Conservation (phyloP, 2,329 filamentous ascomycete species). For the Dactylellina parvicollis region DNA sequence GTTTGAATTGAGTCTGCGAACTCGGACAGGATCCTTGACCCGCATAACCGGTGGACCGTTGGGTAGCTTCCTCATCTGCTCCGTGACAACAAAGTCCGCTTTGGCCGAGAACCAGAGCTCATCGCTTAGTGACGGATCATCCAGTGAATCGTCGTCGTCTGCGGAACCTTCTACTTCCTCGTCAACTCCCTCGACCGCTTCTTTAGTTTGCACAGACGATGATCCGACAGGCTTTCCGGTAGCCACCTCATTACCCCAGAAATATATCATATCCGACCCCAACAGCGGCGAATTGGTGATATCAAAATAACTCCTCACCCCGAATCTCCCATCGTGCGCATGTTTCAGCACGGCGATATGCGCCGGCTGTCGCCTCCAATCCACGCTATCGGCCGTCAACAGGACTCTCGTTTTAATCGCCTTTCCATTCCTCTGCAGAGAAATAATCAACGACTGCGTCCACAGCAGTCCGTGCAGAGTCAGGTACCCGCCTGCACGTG, state of each 20-base stretch:
- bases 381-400: background rate
- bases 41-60: background rate
- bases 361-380: background rate
- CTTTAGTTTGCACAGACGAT: background rate
- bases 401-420: background rate
- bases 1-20: background rate
- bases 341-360: conserved; percentile 20
- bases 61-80: conserved; percentile 5
- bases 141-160: background rate
- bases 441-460: conserved; percentile 19
- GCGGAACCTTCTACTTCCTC: background rate
- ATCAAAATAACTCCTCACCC: conserved; percentile 19
- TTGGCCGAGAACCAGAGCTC: background rate
- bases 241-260: conserved; percentile 1
- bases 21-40: background rate
- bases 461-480: conserved; percentile 27
- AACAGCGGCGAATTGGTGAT: conserved; percentile 27
- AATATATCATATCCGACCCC: conserved; percentile 23
- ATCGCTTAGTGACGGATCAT: too few relatives aligned
- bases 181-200: background rate
- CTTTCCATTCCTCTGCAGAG: background rate
- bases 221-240: background rate
- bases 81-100: background rate
- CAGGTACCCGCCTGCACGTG: conserved; percentile 18
- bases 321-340: conserved; percentile 20